Conservation (phyloP, 1,284 basidiomycete species). For the Ceratobasidium theobromae region DNA sequence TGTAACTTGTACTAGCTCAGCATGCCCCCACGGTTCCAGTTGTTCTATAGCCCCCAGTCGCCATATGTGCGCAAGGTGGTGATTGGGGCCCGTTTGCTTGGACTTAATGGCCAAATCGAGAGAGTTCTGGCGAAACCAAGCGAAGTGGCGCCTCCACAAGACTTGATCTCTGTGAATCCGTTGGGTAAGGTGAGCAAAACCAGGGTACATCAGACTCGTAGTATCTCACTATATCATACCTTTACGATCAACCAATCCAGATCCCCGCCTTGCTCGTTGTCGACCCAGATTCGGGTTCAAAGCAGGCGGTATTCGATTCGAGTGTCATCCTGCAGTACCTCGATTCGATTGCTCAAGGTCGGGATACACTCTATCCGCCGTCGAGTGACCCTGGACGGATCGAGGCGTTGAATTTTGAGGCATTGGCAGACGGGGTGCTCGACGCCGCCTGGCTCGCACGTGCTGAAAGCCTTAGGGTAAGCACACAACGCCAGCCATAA, state of each 20-base stretch:
- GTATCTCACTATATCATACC: too few species aligned
- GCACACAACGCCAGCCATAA: background rate
- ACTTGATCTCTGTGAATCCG: slow-evolving; percentile 14
- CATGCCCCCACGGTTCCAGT: background rate
- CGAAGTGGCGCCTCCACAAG: slow-evolving; percentile 1
- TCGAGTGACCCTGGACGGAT: slow-evolving; percentile 19
- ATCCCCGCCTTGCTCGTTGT: slow-evolving; percentile 11
- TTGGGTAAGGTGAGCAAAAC: slow-evolving; percentile 22
- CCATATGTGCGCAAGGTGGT: slow-evolving; percentile 29
- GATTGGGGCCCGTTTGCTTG: slow-evolving; percentile 17
- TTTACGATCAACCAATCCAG: background rate
- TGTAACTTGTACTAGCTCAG: background rate
- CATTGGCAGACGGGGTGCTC: slow-evolving; percentile 12
- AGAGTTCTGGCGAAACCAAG: slow-evolving; percentile 1
- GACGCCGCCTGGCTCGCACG: slow-evolving; percentile 13
- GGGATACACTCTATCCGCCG: slow-evolving; percentile 13
- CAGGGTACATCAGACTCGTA: too few species aligned
- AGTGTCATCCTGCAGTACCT: slow-evolving; percentile 21
- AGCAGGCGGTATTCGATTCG: slow-evolving; percentile 9
- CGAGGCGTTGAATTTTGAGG: slow-evolving; percentile 15
- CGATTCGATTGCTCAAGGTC: background rate
- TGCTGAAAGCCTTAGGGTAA: background rate
- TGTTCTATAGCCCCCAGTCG: slow-evolving; percentile 20
- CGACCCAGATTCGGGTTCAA: background rate
- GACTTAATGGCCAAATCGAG: slow-evolving; percentile 1